A percentile compares a stretch with the other conserved stretches of the same genome.
phyloP scores from a whole-genome alignment of 2,329 filamentous ascomycete genomes.

The Epichloe typhina region DNA sequence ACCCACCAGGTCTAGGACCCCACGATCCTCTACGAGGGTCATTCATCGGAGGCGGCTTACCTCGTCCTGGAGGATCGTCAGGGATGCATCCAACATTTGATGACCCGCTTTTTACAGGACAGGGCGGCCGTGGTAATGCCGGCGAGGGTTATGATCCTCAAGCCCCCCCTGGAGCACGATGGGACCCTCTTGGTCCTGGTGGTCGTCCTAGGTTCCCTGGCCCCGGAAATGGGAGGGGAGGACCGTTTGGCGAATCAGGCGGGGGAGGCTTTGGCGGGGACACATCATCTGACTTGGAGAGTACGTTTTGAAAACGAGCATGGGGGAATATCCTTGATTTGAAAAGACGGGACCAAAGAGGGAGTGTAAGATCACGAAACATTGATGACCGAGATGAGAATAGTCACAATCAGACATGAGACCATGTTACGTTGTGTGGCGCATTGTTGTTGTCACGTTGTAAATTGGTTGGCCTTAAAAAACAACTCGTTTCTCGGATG shows the following conservation, averaged over 20 bases:
- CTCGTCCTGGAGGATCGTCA: constrained; percentile 46
- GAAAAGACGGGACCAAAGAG: not conserved
- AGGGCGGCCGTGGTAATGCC: constrained; percentile 25
- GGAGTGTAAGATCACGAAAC: not conserved
- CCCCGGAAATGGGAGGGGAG: constrained; percentile 24
- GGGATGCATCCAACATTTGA: constrained; percentile 97
- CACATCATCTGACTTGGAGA: constrained; percentile 16
- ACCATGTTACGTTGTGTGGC: not conserved
- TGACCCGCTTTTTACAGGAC: constrained; percentile 67
- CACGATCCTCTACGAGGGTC: constrained; percentile 65
- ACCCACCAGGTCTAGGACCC: constrained; percentile 75
- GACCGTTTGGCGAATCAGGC: constrained; percentile 25
- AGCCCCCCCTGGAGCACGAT: constrained; percentile 82
- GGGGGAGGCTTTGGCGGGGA: constrained; percentile 22
- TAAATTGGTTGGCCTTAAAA: not conserved
- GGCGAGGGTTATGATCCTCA: constrained; percentile 43
- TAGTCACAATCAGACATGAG: not conserved
- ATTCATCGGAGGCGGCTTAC: constrained; percentile 48
- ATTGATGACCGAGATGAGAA: not conserved
- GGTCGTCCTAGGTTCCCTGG: constrained; percentile 34
- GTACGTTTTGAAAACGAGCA: too few species aligned
- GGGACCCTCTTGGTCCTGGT: constrained; percentile 73
- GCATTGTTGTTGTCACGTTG: too few species aligned
- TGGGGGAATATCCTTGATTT: too few species aligned
- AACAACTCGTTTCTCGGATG: too few species aligned